These are phyloP conservation scores for Mallotus nudiflorus DNA, from an alignment of 345 rosid species.

Conservation along the genomic window DNA sequence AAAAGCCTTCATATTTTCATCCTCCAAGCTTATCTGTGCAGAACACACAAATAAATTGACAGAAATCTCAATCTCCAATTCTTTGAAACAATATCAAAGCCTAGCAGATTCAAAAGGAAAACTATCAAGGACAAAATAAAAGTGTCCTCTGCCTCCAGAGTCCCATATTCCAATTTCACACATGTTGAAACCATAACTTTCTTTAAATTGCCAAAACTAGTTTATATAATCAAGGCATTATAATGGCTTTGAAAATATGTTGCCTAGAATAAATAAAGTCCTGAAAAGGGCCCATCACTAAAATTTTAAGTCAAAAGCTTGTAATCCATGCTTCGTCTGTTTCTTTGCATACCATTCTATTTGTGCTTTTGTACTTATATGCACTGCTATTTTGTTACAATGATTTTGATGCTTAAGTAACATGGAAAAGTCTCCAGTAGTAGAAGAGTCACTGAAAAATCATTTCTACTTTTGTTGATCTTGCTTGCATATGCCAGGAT, in stretches of 20 bases:
- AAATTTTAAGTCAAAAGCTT: too few species aligned
- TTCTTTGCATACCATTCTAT: neutral
- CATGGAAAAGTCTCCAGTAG: neutral
- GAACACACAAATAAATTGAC: constrained; percentile 20
- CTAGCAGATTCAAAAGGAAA: neutral
- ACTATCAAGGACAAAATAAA: neutral
- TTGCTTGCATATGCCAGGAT: too few species aligned
- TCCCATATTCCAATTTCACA: neutral
- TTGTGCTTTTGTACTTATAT: neutral
- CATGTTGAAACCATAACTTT: neutral
- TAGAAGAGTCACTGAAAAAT: too few species aligned
- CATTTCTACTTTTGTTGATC: too few species aligned
- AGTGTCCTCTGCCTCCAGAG: neutral
- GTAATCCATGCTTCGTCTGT: too few species aligned
- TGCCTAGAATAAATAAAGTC: neutral
- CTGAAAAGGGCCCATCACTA: neutral
- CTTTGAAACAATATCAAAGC: neutral
- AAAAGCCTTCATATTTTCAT: constrained; percentile 74
- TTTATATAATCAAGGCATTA: neutral
- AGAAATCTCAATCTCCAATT: constrained; percentile 13
- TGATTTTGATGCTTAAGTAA: neutral
- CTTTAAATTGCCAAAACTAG: neutral
- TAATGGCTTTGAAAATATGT: neutral
- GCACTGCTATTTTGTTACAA: neutral
- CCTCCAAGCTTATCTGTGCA: constrained; percentile 63